Evolutionary conservation across 495 filamentous ascomycete species (phyloP).

Genomic region (Aspergillus taichungensis): DNA sequence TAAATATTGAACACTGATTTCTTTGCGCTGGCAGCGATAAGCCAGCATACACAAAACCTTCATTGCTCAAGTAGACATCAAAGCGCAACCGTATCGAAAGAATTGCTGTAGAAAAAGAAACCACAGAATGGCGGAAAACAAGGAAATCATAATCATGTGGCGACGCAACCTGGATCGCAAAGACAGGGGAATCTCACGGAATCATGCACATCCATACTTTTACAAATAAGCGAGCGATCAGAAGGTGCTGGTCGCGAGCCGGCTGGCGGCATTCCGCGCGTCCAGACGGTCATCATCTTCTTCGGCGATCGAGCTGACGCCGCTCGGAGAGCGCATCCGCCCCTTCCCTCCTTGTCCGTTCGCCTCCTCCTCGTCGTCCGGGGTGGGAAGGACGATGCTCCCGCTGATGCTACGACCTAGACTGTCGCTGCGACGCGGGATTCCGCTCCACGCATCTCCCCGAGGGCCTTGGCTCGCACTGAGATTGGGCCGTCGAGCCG

Average conservation of each 20-base stretch:
- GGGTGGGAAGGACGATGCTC: conserved; percentile 41
- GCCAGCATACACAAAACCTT: no score
- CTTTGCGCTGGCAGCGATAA: no score
- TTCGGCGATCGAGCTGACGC: conserved; percentile 54
- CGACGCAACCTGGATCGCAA: no score
- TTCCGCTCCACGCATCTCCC: conserved; percentile 95
- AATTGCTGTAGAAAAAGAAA: no score
- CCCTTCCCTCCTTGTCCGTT: conserved; percentile 36
- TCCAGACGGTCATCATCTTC: conserved; percentile 92
- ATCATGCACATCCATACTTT: conserved; percentile 18
- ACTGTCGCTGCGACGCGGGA: conserved; percentile 72
- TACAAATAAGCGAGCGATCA: conserved; percentile 36
- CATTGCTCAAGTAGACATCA: no score
- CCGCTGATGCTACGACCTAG: conserved; percentile 69
- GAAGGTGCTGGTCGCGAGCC: conserved; percentile 90
- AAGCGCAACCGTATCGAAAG: no score
- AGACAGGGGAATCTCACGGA: conserved; percentile 15
- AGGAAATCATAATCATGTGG: conserved; percentile 2
- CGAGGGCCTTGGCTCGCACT: conserved; percentile 85
- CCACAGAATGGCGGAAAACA: background rate
- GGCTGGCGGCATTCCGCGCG: conserved; percentile 87
- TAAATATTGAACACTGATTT: no score
- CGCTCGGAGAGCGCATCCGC: conserved; percentile 53
- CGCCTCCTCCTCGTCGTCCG: conserved; percentile 35
- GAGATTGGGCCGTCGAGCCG: conserved; percentile 63